These are phyloP conservation scores for Penicillium subrubescens DNA, from an alignment of 495 filamentous ascomycete species.

Conservation along the genomic window DNA sequence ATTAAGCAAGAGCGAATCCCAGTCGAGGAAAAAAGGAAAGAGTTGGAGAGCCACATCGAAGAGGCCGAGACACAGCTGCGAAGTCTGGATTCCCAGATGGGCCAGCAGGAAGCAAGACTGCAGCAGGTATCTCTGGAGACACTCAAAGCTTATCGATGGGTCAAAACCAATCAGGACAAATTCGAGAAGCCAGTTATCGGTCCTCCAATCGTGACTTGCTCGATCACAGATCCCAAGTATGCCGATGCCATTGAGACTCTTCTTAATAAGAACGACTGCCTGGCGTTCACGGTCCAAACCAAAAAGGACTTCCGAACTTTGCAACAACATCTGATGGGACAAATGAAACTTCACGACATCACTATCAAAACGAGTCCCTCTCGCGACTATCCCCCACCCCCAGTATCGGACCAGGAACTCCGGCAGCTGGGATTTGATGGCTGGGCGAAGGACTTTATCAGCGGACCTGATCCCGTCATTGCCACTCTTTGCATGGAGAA, in stretches of 20 bases:
- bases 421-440: constrained; percentile 68
- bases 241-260: constrained; percentile 74
- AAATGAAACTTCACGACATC: constrained; percentile 64
- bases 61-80: constrained; percentile 52
- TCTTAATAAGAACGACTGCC: constrained; percentile 62
- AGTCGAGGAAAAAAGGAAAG: constrained; percentile 27
- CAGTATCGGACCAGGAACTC: constrained; percentile 58
- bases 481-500: constrained; percentile 79
- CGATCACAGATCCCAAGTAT: constrained; percentile 73
- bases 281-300: constrained; percentile 76
- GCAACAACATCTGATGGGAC: constrained; percentile 35
- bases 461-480: constrained; percentile 81
- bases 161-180: constrained; percentile 65
- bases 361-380: constrained; percentile 59
- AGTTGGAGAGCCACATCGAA: constrained; percentile 33
- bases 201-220: constrained; percentile 80
- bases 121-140: constrained; percentile 59
- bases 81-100: constrained; percentile 71
- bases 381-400: constrained; percentile 51
- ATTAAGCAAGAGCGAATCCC: constrained; percentile 33
- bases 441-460: constrained; percentile 74
- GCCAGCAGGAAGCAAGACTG: constrained; percentile 71
- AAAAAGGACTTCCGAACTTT: constrained; percentile 73
- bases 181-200: constrained; percentile 86
- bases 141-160: constrained; percentile 73